A percentile compares a stretch with the other conserved stretches of the same genome.
phyloP scores from a whole-genome alignment of 140 eudicot species.

The Bidens hawaiensis region DNA sequence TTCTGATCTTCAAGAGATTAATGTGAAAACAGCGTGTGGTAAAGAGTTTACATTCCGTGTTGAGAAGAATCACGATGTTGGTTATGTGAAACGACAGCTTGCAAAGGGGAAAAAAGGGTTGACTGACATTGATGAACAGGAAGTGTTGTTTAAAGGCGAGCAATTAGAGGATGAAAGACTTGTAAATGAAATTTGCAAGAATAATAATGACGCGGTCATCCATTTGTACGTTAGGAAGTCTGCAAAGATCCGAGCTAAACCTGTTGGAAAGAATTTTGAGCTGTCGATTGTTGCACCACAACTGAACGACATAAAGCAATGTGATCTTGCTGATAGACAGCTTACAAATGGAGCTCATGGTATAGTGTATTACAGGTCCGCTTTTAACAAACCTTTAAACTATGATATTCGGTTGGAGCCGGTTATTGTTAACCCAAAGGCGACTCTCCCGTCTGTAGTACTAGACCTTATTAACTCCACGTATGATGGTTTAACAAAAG shows the following conservation, averaged over 20 bases:
- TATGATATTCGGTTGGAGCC: conserved; percentile 39
- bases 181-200: conserved; percentile 39
- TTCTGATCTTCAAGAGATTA: conserved; percentile 54
- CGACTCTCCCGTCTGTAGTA: conserved; percentile 33
- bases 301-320: not conserved
- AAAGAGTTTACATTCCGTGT: conserved; percentile 55
- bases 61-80: conserved; percentile 52
- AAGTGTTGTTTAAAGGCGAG: conserved; percentile 50
- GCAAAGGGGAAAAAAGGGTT: conserved; percentile 36
- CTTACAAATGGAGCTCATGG: conserved; percentile 1
- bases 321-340: not conserved
- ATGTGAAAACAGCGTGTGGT: conserved; percentile 52
- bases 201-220: conserved; percentile 42
- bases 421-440: conserved; percentile 39
- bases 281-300: conserved; percentile 37
- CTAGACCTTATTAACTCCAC: conserved; percentile 37
- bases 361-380: conserved; percentile 7
- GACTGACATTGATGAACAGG: conserved; percentile 39
- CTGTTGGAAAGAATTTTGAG: conserved; percentile 44
- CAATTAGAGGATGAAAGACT: conserved; percentile 57
- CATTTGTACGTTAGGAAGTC: conserved; percentile 52
- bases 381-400: not conserved
- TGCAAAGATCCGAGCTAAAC: conserved; percentile 45
- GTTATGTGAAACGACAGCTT: conserved; percentile 57
- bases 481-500: conserved; percentile 40